phyloP scores from a whole-genome alignment of 1,284 basidiomycete genomes.

The Malassezia japonica region DNA sequence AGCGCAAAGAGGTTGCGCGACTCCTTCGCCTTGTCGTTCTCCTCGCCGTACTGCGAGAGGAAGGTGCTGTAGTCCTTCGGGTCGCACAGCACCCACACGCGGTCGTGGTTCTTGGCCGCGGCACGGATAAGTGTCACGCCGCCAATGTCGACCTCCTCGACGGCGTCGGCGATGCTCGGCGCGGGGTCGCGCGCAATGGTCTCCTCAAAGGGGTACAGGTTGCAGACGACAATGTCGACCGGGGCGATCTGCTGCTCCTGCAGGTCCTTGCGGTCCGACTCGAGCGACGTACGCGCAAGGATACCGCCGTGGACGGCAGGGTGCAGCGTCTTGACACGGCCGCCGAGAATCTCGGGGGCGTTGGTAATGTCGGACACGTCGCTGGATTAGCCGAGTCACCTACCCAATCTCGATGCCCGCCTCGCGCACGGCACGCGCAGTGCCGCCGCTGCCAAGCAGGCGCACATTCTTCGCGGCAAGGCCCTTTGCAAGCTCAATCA shows the following conservation, averaged over 20 bases:
- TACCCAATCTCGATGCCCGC: slow-evolving; percentile 82
- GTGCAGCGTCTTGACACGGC: slow-evolving; percentile 97
- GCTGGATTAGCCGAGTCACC: slow-evolving; percentile 53
- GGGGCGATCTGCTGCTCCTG: slow-evolving; percentile 35
- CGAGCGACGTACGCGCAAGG: slow-evolving; percentile 40
- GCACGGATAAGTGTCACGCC: slow-evolving; percentile 95
- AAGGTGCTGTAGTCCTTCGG: slow-evolving; percentile 85
- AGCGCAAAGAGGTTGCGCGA: slow-evolving; percentile 73
- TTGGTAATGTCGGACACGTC: slow-evolving; percentile 98
- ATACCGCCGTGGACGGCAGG: slow-evolving; percentile 90
- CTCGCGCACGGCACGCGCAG: slow-evolving; percentile 92
- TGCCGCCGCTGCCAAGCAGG: slow-evolving; percentile 88
- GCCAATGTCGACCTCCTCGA: slow-evolving; percentile 98
- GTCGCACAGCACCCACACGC: slow-evolving; percentile 67
- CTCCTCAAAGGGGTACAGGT: slow-evolving; percentile 86
- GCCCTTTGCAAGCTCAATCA: slow-evolving; percentile 78
- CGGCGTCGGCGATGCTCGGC: slow-evolving; percentile 80
- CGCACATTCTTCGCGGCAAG: slow-evolving; percentile 72
- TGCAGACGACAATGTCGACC: slow-evolving; percentile 61
- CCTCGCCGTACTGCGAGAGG: slow-evolving; percentile 56
- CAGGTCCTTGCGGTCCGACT: slow-evolving; percentile 40
- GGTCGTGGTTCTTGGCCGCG: slow-evolving; percentile 92
- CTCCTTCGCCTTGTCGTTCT: slow-evolving; percentile 52
- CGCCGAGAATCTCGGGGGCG: slow-evolving; percentile 98
- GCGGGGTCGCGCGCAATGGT: slow-evolving; percentile 73